These are phyloP conservation scores for Anthoceros angustus DNA, from an alignment of 225 moss, liverwort and hornwort genomes.

Conservation along the genomic window DNA sequence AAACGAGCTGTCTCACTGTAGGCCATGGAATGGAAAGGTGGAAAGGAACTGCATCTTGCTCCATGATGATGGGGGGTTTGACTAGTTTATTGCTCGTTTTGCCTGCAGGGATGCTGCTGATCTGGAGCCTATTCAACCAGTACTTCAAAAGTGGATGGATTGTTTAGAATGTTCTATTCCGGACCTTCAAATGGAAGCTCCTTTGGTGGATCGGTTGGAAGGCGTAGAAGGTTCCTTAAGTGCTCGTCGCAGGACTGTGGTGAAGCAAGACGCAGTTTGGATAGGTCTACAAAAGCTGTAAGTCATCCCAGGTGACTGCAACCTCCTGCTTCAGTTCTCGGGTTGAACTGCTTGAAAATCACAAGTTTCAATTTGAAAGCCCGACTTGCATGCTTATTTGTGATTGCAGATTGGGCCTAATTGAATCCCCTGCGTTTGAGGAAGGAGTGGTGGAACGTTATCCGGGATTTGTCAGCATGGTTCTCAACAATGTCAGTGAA, in stretches of 20 bases:
- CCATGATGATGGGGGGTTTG: not conserved
- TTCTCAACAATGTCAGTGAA: slow-evolving; percentile 86
- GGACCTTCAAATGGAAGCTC: slow-evolving; percentile 37
- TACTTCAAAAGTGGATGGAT: slow-evolving; percentile 56
- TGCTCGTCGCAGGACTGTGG: slow-evolving; percentile 46
- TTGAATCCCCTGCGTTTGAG: slow-evolving; percentile 74
- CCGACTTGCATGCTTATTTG: not conserved
- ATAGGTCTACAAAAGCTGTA: slow-evolving; percentile 73
- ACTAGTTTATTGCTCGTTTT: not conserved
- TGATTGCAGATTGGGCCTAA: slow-evolving; percentile 35
- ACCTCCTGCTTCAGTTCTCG: not conserved
- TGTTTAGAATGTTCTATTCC: slow-evolving; percentile 35
- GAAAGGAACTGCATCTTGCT: not conserved
- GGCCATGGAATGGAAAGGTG: not conserved
- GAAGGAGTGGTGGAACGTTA: slow-evolving; percentile 75
- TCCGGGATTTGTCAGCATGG: slow-evolving; percentile 78
- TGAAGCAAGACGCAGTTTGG: slow-evolving; percentile 71
- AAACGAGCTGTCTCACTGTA: not conserved
- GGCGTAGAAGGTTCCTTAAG: slow-evolving; percentile 3
- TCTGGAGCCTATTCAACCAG: slow-evolving; percentile 58
- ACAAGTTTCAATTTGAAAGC: not conserved
- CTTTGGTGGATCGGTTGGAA: slow-evolving; percentile 11
- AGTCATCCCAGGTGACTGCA: not conserved
- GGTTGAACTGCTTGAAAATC: not conserved
- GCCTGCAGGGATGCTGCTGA: slow-evolving; percentile 44